These are phyloP conservation scores for Metschnikowia kunwiensis DNA, from an alignment of 805 yeast genomes.

Conservation along the genomic window DNA sequence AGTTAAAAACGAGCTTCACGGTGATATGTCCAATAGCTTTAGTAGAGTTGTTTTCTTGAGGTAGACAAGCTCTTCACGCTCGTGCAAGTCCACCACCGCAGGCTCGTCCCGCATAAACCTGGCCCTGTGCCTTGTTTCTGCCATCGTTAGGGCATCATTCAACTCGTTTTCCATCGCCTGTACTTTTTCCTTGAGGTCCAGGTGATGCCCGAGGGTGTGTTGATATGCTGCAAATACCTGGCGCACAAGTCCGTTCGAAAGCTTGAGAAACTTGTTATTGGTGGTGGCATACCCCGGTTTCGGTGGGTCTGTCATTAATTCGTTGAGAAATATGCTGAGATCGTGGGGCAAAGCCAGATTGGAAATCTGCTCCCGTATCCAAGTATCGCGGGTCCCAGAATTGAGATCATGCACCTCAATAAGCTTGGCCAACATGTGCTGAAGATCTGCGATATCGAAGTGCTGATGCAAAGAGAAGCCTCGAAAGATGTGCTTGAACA, in stretches of 20 bases:
- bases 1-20: not conserved
- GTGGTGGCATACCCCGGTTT: constrained; percentile 3
- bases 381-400: constrained; percentile 11
- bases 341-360: constrained; percentile 12
- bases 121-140: constrained; percentile 1
- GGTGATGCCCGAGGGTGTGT: constrained; percentile 5
- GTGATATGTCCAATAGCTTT: constrained; percentile 11
- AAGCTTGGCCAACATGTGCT: constrained; percentile 11
- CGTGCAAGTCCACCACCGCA: constrained; percentile 8
- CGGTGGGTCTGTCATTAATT: constrained; percentile 1
- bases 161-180: constrained; percentile 8
- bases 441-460: constrained; percentile 8
- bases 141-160: constrained; percentile 2
- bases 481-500: constrained; percentile 24
- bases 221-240: constrained; percentile 12
- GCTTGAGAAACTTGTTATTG: constrained; percentile 13
- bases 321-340: constrained; percentile 6
- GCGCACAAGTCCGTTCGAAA: constrained; percentile 15
- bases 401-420: constrained; percentile 14
- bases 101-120: not conserved
- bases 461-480: constrained; percentile 9
- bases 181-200: constrained; percentile 5
- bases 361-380: constrained; percentile 13
- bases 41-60: constrained; percentile 15
- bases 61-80: constrained; percentile 13